Evolutionary conservation across 2,329 filamentous ascomycete genomes (phyloP).

Genomic region (Botrytis pseudocinerea): DNA sequence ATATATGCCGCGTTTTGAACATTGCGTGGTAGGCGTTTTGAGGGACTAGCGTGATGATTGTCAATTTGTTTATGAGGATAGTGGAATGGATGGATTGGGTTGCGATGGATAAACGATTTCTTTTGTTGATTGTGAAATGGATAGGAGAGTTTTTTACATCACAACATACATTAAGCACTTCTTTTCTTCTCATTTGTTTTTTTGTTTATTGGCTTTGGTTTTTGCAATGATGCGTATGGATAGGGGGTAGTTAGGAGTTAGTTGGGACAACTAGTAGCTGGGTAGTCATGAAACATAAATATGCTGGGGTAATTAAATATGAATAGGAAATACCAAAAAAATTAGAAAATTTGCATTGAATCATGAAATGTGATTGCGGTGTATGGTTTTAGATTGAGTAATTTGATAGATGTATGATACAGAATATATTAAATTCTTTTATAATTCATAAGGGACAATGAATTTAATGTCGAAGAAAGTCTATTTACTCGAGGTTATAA

Average conservation of each 20-base stretch:
- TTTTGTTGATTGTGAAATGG: neutral
- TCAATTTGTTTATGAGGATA: neutral
- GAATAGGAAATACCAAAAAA: neutral
- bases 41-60: neutral
- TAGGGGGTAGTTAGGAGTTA: neutral
- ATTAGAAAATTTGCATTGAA: neutral
- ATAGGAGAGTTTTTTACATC: conserved; percentile 4
- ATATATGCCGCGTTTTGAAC: neutral
- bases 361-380: neutral
- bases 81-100: neutral
- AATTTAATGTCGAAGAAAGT: neutral
- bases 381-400: neutral
- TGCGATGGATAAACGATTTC: conserved; percentile 3
- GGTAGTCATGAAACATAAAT: neutral
- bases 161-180: conserved; percentile 1
- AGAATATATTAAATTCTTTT: neutral
- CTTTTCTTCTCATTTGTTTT: neutral
- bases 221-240: neutral
- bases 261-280: neutral
- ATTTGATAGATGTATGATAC: neutral
- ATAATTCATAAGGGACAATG: neutral
- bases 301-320: neutral
- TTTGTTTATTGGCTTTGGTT: neutral
- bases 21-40: neutral
- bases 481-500: neutral